phyloP scores from a whole-genome alignment of 345 rosid species.

The Lagerstroemia speciosa region DNA sequence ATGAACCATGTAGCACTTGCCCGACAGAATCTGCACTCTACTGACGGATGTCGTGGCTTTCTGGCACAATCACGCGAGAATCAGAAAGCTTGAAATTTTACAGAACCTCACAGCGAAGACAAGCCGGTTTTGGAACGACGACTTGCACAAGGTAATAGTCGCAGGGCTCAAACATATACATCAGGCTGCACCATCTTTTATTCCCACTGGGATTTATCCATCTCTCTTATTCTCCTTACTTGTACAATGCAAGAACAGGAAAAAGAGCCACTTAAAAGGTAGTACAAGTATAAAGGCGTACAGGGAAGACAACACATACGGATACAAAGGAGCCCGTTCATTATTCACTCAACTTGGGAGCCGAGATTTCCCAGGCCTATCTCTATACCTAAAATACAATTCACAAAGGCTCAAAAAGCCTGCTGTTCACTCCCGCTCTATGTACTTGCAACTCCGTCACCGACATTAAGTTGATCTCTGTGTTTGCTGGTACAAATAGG shows the following conservation, averaged over 20 bases:
- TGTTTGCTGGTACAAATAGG: slow-evolving; percentile 65
- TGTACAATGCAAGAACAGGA: neutral
- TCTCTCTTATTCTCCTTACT: neutral
- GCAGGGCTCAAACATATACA: too few species aligned
- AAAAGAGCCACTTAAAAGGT: neutral
- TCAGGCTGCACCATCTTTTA: too few species aligned
- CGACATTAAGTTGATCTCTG: slow-evolving; percentile 40
- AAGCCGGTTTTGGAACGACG: too few species aligned
- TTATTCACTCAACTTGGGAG: slow-evolving; percentile 1
- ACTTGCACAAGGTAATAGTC: too few species aligned
- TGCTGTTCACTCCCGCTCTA: slow-evolving; percentile 77
- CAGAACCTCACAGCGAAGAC: too few species aligned
- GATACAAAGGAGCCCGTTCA: neutral
- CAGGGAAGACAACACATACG: neutral
- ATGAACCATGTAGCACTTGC: too few species aligned
- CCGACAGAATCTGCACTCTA: too few species aligned
- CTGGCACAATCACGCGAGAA: too few species aligned
- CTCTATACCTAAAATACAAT: neutral
- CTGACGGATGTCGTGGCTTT: too few species aligned
- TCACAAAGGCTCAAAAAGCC: slow-evolving; percentile 19
- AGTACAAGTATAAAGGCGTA: neutral
- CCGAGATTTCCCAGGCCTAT: neutral
- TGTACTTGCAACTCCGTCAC: slow-evolving; percentile 54
- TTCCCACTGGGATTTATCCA: neutral
- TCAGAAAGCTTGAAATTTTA: too few species aligned